phyloP scores from a whole-genome alignment of 2,329 filamentous ascomycete species.

The Eurotiales sp. region DNA sequence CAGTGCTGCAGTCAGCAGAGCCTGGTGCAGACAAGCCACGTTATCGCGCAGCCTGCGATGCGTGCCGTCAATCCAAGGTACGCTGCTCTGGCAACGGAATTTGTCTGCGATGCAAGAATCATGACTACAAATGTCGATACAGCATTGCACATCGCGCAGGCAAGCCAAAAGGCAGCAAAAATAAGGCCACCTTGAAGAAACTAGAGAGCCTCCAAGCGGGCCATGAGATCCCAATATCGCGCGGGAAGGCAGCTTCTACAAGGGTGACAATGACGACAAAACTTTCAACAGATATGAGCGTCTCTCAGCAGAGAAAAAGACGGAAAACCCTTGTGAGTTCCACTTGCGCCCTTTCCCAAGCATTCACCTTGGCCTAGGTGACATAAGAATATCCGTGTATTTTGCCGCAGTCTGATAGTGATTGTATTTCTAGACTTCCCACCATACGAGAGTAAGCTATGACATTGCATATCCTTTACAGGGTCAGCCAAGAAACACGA shows the following conservation, averaged over 20 bases:
- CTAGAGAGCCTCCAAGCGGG: slow-evolving; percentile 32
- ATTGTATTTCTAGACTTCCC: neutral
- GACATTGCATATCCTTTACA: slow-evolving; percentile 6
- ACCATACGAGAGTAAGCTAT: slow-evolving; percentile 3
- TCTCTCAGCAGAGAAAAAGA: neutral
- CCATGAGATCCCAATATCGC: slow-evolving; percentile 20
- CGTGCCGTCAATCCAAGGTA: slow-evolving; percentile 38
- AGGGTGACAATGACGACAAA: neutral
- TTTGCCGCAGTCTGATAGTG: too few relatives aligned
- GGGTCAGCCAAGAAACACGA: neutral
- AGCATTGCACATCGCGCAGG: slow-evolving; percentile 37
- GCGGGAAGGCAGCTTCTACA: slow-evolving; percentile 16
- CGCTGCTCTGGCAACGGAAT: slow-evolving; percentile 36
- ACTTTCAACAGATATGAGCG: neutral
- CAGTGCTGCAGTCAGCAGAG: slow-evolving; percentile 6
- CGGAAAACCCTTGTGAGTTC: slow-evolving; percentile 1
- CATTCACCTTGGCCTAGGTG: too few relatives aligned
- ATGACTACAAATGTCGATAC: slow-evolving; percentile 35
- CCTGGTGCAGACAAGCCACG: slow-evolving; percentile 24
- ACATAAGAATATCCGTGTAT: too few relatives aligned
- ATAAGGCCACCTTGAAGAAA: slow-evolving; percentile 34
- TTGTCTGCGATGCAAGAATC: slow-evolving; percentile 36
- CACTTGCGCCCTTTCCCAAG: too few relatives aligned
- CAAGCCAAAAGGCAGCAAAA: slow-evolving; percentile 39
- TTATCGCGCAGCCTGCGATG: slow-evolving; percentile 37